Conservation (phyloP, 176 grass and related monocot species). For the Bromus sterilis region DNA sequence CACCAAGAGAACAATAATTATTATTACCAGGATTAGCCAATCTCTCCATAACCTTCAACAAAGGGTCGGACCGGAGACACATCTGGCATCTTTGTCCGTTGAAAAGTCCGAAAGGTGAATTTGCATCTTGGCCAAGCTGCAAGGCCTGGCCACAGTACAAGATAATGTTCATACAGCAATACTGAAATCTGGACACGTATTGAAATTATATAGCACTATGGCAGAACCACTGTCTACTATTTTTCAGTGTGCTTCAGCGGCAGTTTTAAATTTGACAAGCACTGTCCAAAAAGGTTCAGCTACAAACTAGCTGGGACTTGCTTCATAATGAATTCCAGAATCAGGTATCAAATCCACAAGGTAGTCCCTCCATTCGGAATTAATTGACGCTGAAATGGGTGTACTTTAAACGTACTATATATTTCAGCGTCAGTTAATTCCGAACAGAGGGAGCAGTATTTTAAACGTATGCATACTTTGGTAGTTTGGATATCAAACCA, state of each 20-base stretch:
- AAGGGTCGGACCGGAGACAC: slow-evolving; percentile 87
- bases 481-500: not conserved
- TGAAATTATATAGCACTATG: not conserved
- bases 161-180: not conserved
- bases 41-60: slow-evolving; percentile 97
- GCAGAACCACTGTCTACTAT: not conserved
- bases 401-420: too few relatives aligned
- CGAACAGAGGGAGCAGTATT: too few relatives aligned
- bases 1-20: not conserved
- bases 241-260: not conserved
- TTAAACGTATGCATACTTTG: not conserved
- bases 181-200: not conserved
- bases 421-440: too few relatives aligned
- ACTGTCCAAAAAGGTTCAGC: too few relatives aligned
- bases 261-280: not conserved
- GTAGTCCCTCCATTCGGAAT: too few relatives aligned
- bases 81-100: slow-evolving; percentile 96
- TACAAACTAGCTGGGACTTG: not conserved
- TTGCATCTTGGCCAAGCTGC: slow-evolving; percentile 86
- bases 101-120: slow-evolving; percentile 60
- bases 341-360: not conserved
- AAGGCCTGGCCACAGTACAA: slow-evolving; percentile 51
- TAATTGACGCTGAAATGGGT: too few relatives aligned
- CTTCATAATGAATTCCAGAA: not conserved
- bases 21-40: slow-evolving; percentile 80